Evolutionary conservation across 179 eudicot genomes (phyloP), one percentile per base, ranked within the genome.

Genomic region (Amaranthus tricolor): DNA sequence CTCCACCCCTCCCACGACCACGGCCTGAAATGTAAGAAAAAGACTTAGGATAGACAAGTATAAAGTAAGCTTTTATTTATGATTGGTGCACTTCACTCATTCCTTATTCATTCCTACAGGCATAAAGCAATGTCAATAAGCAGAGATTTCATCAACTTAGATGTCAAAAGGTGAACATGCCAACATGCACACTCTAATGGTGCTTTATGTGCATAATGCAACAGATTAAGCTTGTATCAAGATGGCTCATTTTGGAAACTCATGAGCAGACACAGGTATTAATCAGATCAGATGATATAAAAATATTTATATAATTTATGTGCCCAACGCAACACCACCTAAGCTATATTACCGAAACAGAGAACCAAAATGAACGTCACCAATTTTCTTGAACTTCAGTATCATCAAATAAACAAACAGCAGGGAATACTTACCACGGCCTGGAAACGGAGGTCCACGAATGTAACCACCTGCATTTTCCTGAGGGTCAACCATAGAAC

Each of bases 1-100:
- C 79, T 69, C 77, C 80, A 71, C 86, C 93, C 85, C 94, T 85
- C 21, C 96, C 94, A 78, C 97, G 91, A 13, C 96, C 96, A 77
- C 91, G 91, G 12, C 96, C 96, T 90, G 71, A 76, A 77, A 54
- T 57, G 16, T 44, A 45, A 47, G 50, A 31, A 68, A 5, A 60
- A 16, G 6, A 13, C 2, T 31, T 2, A 31, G 3, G 3, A 31
- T 2, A 31, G 40, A 31, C 40, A 31, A 31, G 40, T 31, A 31
- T 31, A 31, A 31, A 31, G 1, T 31, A 31, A 31, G 40, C 40
- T 31, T 31, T 31, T 31, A 31, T 31, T 2, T 31, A 31, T 31
- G 40, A 2, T 31, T 31, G 40, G 40, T 31, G 40, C 40, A 31
- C 3, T 31, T 31, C 40, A 31, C 40, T 31, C 70, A 48, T 17